Percentiles rank a stretch among this genome's conserved stretches.
Evolutionary conservation across 805 yeast species (phyloP).

Genomic region (Candida chauliodis): DNA sequence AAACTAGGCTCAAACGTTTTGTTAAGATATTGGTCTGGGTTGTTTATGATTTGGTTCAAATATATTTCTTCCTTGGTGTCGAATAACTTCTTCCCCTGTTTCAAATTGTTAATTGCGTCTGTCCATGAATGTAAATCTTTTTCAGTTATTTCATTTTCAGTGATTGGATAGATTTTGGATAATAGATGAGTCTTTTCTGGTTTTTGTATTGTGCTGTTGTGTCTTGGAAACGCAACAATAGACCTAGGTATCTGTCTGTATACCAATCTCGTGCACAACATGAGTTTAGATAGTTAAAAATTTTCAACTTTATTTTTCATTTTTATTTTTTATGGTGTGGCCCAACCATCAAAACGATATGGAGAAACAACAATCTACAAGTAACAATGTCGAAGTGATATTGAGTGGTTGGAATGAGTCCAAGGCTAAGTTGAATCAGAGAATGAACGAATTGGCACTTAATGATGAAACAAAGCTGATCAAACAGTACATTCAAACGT

Average conservation of each 20-base stretch:
- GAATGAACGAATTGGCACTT: not conserved
- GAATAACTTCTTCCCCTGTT: conserved; percentile 27
- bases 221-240: not conserved
- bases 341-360: no score
- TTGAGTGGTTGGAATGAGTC: no score
- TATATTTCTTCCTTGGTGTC: conserved; percentile 34
- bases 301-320: no score
- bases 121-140: conserved; percentile 47
- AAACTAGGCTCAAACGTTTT: conserved; percentile 54
- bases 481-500: no score
- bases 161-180: conserved; percentile 36
- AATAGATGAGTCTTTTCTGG: conserved; percentile 15
- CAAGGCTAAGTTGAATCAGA: no score
- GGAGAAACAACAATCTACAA: no score
- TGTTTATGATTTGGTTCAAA: conserved; percentile 30
- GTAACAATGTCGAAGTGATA: no score
- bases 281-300: no score
- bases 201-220: conserved; percentile 4
- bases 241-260: not conserved
- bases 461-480: not conserved
- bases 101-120: conserved; percentile 39
- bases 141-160: conserved; percentile 35
- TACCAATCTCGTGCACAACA: not conserved
- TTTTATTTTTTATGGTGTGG: not conserved
- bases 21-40: conserved; percentile 33